Conservation (phyloP, 768 basidiomycete genomes). For the Leccinum sublutescens region DNA sequence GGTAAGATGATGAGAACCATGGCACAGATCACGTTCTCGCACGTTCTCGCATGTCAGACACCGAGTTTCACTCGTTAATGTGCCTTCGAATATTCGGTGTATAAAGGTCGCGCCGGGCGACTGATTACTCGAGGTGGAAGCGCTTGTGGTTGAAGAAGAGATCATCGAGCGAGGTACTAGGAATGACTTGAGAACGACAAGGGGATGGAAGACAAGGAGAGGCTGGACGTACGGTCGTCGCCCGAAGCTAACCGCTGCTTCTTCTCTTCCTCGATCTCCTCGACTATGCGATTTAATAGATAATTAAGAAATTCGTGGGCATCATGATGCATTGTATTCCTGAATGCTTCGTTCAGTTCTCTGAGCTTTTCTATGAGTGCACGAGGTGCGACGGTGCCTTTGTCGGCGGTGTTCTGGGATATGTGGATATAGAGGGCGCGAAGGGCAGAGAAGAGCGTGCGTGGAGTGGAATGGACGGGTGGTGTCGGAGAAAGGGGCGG, state of each 20-base stretch:
- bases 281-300: conserved; percentile 87
- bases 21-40: conserved; percentile 23
- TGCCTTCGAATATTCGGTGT: conserved; percentile 91
- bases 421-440: conserved; percentile 89
- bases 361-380: conserved; percentile 94
- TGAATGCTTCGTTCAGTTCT: conserved; percentile 88
- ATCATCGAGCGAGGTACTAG: conserved; percentile 61
- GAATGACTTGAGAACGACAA: conserved; percentile 6
- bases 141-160: conserved; percentile 50
- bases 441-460: conserved; percentile 87
- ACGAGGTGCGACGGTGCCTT: conserved; percentile 85
- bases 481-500: conserved; percentile 33
- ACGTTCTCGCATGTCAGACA: conserved; percentile 98
- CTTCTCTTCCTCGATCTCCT: conserved; percentile 81
- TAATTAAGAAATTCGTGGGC: conserved; percentile 98
- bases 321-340: conserved; percentile 93
- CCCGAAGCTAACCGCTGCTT: conserved; percentile 44
- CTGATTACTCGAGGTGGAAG: conserved; percentile 46
- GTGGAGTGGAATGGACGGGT: conserved; percentile 57
- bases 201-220: background rate
- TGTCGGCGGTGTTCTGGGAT: conserved; percentile 70
- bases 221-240: conserved; percentile 62
- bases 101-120: conserved; percentile 72
- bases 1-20: conserved; percentile 12
- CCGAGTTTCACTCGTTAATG: conserved; percentile 93